Evolutionary conservation across 1,284 basidiomycete genomes (phyloP).

Genomic region (Bondarzewia mesenterica): DNA sequence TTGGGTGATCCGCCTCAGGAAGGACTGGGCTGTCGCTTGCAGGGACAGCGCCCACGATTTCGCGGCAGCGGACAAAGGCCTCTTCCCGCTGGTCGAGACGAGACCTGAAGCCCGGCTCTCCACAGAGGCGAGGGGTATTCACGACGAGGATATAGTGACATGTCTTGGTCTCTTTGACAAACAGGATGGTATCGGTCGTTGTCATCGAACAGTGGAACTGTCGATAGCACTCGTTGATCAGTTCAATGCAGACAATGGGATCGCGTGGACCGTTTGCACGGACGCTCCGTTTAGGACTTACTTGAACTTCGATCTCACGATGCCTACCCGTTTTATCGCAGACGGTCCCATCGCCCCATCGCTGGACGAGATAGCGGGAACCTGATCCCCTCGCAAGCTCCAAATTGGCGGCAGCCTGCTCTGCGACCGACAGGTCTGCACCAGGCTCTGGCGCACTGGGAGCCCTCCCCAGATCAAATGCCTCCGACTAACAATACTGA

Average conservation of each 20-base stretch:
- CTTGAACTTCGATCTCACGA: constrained; percentile 90
- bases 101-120: constrained; percentile 84
- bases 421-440: constrained; percentile 59
- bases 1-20: constrained; percentile 47
- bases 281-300: no score
- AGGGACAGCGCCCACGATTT: constrained; percentile 43
- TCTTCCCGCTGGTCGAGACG: constrained; percentile 59
- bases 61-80: constrained; percentile 64
- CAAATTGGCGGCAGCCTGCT: constrained; percentile 58
- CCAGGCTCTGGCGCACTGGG: constrained; percentile 40
- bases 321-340: constrained; percentile 86
- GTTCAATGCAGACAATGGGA: no score
- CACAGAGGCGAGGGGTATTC: constrained; percentile 87
- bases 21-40: constrained; percentile 25
- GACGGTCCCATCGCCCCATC: constrained; percentile 83
- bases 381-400: constrained; percentile 70
- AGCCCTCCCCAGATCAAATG: constrained; percentile 72
- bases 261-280: no score
- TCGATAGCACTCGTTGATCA: neutral
- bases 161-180: constrained; percentile 87
- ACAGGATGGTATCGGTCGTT: constrained; percentile 76
- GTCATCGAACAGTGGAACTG: constrained; percentile 95
- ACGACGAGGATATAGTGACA: constrained; percentile 90
- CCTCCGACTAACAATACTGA: constrained; percentile 53
- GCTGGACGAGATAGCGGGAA: constrained; percentile 86